Base-by-base conservation (phyloP, 805 yeast species). In the Hermanozyma aechmeae region DNA sequence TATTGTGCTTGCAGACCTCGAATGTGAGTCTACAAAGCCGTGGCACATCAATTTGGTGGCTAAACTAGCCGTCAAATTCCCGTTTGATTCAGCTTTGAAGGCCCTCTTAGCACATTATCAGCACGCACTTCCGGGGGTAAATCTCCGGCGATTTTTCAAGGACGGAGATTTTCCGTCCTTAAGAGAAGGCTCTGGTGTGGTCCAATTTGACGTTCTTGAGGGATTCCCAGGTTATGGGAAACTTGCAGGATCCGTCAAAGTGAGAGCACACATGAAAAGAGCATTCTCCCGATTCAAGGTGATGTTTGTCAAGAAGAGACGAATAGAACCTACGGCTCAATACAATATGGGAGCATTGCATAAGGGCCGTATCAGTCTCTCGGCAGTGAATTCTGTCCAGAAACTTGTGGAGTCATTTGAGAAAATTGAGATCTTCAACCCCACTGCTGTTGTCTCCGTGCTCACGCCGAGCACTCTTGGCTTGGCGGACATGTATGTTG, bases 321-420 rank as follows among this genome's bases (percentile, higher is more conserved):
- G n/a, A n/a, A n/a, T n/a, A n/a, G n/a, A n/a, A n/a, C n/a, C n/a
- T n/a, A n/a, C n/a, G n/a, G n/a, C n/a, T n/a, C n/a, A n/a, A n/a
- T n/a, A n/a, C n/a, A 18, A 8, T 11, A 18, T 8, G 21, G 21
- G 11, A 8, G 21, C 21, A 8, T 8, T 18, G 10, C 21, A 18
- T 8, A 18, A 8, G 8, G 10, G 8, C 21, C 11, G 8, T 18
- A 18, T 8, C 21, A 8, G 8, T 18, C 21, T 18, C 21, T 11
- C 11, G 21, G 21, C 21, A 11, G 8, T 51, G 6, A 35, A 39
- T 18, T 50, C 58, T 0, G 28, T 48, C 9, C 27, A 35, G 5
- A 27, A 32, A 9, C 35, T 54, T 15, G 41, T 42, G 2, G 25
- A 39, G 1, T 33, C 40, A 18, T 36, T 49, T 7, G 44, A 46